Evolutionary conservation across 2,329 filamentous ascomycete genomes (phyloP).

Genomic region (Phialophora verrucosa): DNA sequence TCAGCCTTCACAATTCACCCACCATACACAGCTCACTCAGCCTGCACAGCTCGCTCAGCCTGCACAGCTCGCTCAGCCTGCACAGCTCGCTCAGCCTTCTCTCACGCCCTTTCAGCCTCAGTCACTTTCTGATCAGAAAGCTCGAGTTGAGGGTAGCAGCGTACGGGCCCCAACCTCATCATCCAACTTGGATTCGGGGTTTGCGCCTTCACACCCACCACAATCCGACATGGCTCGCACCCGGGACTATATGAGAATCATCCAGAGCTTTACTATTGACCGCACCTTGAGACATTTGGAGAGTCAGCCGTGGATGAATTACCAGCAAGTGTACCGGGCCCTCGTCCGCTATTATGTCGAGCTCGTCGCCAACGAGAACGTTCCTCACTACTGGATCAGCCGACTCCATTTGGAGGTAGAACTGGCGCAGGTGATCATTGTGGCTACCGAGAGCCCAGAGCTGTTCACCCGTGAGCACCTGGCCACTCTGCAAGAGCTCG

Average conservation of each 20-base stretch:
- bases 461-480: not conserved
- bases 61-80: not conserved
- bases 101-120: no score
- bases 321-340: not conserved
- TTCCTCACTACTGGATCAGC: not conserved
- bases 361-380: not conserved
- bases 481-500: conserved; percentile 10
- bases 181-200: not conserved
- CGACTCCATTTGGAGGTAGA: conserved; percentile 7
- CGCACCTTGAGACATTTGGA: not conserved
- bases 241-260: not conserved
- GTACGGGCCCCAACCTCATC: not conserved
- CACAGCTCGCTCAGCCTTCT: no score
- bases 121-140: no score
- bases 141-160: no score
- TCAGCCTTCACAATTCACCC: no score
- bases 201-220: not conserved
- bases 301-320: not conserved
- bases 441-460: conserved; percentile 2
- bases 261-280: not conserved
- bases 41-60: not conserved
- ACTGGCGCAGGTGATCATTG: not conserved
- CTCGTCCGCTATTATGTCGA: not conserved
- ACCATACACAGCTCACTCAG: no score
- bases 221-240: not conserved